These are phyloP conservation scores for Neoascochyta sp. DNA, from an alignment of 2,329 filamentous ascomycete genomes.

Conservation along the genomic window DNA sequence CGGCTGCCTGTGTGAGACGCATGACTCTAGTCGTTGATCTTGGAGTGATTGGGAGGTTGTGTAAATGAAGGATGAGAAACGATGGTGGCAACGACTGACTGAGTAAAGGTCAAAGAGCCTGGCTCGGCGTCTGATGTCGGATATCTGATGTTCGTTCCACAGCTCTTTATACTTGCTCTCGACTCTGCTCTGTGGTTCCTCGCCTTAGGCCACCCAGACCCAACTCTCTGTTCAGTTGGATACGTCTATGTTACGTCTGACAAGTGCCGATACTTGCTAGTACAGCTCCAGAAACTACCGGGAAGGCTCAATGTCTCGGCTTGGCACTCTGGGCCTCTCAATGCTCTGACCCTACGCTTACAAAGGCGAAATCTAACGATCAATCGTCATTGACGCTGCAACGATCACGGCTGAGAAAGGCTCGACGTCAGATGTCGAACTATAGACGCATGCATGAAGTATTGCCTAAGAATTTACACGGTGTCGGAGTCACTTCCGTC, in stretches of 20 bases:
- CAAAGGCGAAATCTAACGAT: neutral
- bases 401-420: neutral
- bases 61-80: constrained; percentile 4
- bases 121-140: constrained; percentile 3
- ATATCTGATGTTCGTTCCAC: neutral
- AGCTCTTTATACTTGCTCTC: constrained; percentile 5
- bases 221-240: neutral
- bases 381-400: neutral
- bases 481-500: constrained; percentile 3
- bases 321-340: neutral
- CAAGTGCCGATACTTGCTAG: neutral
- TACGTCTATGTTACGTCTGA: constrained; percentile 1
- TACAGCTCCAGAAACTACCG: constrained; percentile 1
- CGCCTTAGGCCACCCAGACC: neutral
- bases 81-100: constrained; percentile 3
- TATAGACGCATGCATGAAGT: constrained; percentile 2
- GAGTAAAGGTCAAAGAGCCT: constrained; percentile 2
- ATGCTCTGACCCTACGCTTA: neutral
- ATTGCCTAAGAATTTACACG: constrained; percentile 4
- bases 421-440: neutral
- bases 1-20: constrained; percentile 12
- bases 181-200: neutral
- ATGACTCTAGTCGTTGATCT: constrained; percentile 4
- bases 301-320: neutral
- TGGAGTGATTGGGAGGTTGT: constrained; percentile 3